phyloP scores from a whole-genome alignment of 2,329 filamentous ascomycete genomes.

The Parastagonospora nodorum region DNA sequence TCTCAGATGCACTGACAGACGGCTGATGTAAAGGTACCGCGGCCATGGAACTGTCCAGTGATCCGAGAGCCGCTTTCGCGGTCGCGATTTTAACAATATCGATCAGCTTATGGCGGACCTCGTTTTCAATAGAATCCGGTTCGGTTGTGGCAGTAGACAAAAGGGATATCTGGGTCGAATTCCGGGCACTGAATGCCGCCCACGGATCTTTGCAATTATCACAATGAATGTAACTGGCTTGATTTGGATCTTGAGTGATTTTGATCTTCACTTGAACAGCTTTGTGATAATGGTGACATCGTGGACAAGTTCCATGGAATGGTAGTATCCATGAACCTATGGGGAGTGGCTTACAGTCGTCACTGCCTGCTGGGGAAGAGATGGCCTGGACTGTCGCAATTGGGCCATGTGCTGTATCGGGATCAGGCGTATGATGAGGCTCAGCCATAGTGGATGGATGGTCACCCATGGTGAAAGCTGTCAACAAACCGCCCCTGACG shows the following conservation, averaged over 20 bases:
- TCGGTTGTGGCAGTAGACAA: conserved; percentile 26
- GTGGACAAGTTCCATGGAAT: conserved; percentile 34
- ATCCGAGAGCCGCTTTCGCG: conserved; percentile 14
- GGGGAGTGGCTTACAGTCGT: conserved; percentile 12
- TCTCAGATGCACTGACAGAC: neutral
- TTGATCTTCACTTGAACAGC: conserved; percentile 25
- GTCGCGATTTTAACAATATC: conserved; percentile 27
- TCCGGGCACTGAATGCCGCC: conserved; percentile 30
- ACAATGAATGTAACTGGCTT: conserved; percentile 25
- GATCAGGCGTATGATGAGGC: too few relatives aligned
- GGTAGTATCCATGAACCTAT: conserved; percentile 25
- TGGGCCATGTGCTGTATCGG: too few relatives aligned
- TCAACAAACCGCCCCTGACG: too few relatives aligned
- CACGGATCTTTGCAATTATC: conserved; percentile 29
- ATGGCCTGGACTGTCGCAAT: conserved; percentile 15
- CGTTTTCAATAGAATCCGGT: conserved; percentile 16
- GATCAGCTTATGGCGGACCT: conserved; percentile 22
- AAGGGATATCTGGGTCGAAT: conserved; percentile 31
- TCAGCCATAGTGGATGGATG: too few relatives aligned
- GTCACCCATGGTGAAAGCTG: too few relatives aligned
- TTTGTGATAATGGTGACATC: conserved; percentile 34
- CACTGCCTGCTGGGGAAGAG: conserved; percentile 24
- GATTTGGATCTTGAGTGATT: conserved; percentile 11
- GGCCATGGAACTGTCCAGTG: neutral
- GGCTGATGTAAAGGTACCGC: neutral